These are phyloP conservation scores for Auricularia auricula-judae DNA, from an alignment of 768 basidiomycete species.

Conservation along the genomic window DNA sequence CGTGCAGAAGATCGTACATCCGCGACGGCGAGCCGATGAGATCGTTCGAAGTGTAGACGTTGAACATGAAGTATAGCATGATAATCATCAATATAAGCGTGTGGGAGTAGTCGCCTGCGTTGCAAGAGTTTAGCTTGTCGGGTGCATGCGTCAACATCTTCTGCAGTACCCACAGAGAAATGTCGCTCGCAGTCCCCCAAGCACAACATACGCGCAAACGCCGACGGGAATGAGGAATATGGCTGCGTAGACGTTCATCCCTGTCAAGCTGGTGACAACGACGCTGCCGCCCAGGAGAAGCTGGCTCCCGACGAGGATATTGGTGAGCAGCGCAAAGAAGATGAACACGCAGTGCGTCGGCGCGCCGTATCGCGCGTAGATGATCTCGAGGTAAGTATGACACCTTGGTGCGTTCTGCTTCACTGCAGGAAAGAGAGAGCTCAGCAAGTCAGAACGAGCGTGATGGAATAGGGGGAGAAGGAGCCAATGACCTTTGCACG, in stretches of 20 bases:
- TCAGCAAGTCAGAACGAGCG: background rate
- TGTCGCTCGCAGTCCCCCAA: constrained; percentile 24
- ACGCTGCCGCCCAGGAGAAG: constrained; percentile 38
- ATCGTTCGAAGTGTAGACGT: constrained; percentile 22
- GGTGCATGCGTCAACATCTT: constrained; percentile 18
- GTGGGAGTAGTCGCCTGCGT: constrained; percentile 30
- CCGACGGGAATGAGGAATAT: constrained; percentile 36
- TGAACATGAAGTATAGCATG: constrained; percentile 25
- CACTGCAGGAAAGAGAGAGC: constrained; percentile 13
- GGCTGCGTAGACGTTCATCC: constrained; percentile 34
- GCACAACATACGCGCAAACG: constrained; percentile 28
- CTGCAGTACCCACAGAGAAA: constrained; percentile 17
- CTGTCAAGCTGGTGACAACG: constrained; percentile 33
- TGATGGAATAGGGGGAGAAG: background rate
- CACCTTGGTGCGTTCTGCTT: constrained; percentile 51
- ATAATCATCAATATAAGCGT: constrained; percentile 34
- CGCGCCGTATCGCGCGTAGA: constrained; percentile 37
- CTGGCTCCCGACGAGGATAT: constrained; percentile 39
- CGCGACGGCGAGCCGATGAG: constrained; percentile 28
- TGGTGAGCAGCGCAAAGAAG: constrained; percentile 41
- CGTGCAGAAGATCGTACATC: constrained; percentile 36
- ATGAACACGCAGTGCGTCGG: constrained; percentile 37
- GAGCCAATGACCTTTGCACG: constrained; percentile 13
- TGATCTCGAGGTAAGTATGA: constrained; percentile 49
- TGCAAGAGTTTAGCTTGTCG: constrained; percentile 33